Percentiles rank a stretch among this genome's conserved stretches.
Conservation (phyloP, 768 basidiomycete species). For the Amanita inopinata region DNA sequence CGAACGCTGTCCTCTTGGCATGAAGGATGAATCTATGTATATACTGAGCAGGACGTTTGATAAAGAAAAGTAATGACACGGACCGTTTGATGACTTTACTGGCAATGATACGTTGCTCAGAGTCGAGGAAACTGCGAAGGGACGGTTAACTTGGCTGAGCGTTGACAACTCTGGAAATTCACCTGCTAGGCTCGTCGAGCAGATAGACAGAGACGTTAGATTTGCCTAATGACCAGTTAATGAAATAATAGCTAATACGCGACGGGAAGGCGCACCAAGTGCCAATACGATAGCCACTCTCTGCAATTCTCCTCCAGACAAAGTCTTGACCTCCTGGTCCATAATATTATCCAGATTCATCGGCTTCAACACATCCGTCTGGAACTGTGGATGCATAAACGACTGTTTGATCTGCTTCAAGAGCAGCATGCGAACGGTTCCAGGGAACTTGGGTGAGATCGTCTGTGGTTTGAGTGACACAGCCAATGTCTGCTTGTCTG, state of each 20-base stretch:
- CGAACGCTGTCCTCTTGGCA: constrained; percentile 94
- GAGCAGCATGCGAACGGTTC: constrained; percentile 91
- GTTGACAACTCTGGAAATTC: constrained; percentile 15
- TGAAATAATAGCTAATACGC: too few relatives aligned
- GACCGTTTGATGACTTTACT: constrained; percentile 98
- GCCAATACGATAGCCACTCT: constrained; percentile 94
- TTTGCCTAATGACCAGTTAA: constrained; percentile 77
- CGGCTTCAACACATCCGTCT: constrained; percentile 94
- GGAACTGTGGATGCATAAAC: constrained; percentile 99
- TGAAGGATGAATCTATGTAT: constrained; percentile 76
- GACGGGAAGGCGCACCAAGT: too few relatives aligned
- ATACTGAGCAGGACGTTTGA: constrained; percentile 4
- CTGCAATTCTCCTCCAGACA: constrained; percentile 97
- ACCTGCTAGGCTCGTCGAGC: constrained; percentile 89
- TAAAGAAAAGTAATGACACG: constrained; percentile 13
- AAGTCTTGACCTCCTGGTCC: constrained; percentile 96
- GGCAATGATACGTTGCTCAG: constrained; percentile 98
- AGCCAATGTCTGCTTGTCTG: constrained; percentile 68
- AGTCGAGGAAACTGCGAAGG: constrained; percentile 76
- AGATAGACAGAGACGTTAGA: constrained; percentile 83
- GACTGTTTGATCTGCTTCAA: constrained; percentile 90
- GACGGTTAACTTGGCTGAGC: not conserved
- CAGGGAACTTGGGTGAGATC: constrained; percentile 95
- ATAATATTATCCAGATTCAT: constrained; percentile 93
- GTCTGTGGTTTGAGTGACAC: constrained; percentile 99